A percentile compares a stretch with the other conserved stretches of the same genome.
These are phyloP conservation scores for Asterella californica DNA, from an alignment of 225 moss, liverwort and hornwort species.

Conservation along the genomic window DNA sequence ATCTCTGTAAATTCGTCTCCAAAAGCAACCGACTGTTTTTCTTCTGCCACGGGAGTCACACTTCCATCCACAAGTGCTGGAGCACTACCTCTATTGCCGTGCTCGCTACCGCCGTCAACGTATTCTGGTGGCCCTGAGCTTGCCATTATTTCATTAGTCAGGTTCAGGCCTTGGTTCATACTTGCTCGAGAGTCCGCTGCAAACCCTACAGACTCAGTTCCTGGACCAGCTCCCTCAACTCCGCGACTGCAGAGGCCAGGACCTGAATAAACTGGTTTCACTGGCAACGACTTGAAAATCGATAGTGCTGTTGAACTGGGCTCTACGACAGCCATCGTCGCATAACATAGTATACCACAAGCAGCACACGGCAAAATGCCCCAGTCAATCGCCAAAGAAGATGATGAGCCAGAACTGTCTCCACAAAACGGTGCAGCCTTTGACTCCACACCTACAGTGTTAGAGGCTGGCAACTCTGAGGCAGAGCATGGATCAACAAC, in stretches of 20 bases:
- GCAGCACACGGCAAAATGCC: conserved; percentile 91
- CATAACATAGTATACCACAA: conserved; percentile 86
- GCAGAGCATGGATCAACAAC: conserved; percentile 8
- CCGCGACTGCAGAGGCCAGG: conserved; percentile 27
- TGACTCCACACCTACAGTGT: background rate
- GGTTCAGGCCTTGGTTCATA: conserved; percentile 1
- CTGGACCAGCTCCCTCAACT: conserved; percentile 22
- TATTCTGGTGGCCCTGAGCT: conserved; percentile 5
- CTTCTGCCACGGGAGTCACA: background rate
- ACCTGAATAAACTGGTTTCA: conserved; percentile 7
- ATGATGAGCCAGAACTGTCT: conserved; percentile 26
- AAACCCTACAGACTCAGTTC: conserved; percentile 5
- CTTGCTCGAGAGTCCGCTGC: conserved; percentile 8
- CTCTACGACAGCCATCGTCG: conserved; percentile 80
- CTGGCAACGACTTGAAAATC: conserved; percentile 41
- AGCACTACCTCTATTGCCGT: background rate
- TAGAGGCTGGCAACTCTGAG: background rate
- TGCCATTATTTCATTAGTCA: background rate
- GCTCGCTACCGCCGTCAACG: background rate
- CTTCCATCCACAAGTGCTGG: background rate
- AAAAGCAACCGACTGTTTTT: background rate
- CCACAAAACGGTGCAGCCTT: conserved; percentile 3
- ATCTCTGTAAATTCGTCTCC: background rate
- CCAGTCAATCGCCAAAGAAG: conserved; percentile 62
- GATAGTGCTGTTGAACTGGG: conserved; percentile 53